These are phyloP conservation scores for Mycena epipterygia DNA, from an alignment of 768 basidiomycete genomes.

Conservation along the genomic window DNA sequence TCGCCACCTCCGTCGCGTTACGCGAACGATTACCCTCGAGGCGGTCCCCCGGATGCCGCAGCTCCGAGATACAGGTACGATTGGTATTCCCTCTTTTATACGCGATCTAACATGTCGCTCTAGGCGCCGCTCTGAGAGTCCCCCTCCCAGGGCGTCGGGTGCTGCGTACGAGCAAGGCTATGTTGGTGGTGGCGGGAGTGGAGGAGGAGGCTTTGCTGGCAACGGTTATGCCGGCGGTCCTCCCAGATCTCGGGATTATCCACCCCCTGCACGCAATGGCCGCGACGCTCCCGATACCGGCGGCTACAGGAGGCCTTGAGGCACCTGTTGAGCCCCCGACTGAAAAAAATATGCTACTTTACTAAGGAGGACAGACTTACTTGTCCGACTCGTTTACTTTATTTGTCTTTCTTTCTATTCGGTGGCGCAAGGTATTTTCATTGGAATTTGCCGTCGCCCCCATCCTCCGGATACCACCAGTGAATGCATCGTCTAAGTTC, in stretches of 20 bases:
- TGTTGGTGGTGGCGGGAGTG: slow-evolving; percentile 45
- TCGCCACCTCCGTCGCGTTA: slow-evolving; percentile 67
- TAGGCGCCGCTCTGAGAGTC: slow-evolving; percentile 84
- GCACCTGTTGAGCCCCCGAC: background rate
- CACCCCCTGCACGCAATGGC: slow-evolving; percentile 58
- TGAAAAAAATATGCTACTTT: slow-evolving; percentile 13
- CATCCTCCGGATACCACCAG: slow-evolving; percentile 7
- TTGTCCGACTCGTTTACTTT: background rate
- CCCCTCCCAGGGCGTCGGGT: slow-evolving; percentile 63
- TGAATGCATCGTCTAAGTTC: slow-evolving; percentile 17
- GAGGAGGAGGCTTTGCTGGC: slow-evolving; percentile 53
- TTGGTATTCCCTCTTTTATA: background rate
- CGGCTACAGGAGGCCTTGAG: slow-evolving; percentile 57
- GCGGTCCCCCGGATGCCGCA: slow-evolving; percentile 57
- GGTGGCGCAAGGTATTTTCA: too few species aligned
- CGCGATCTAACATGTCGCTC: slow-evolving; percentile 1
- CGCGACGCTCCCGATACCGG: slow-evolving; percentile 54
- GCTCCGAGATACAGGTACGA: slow-evolving; percentile 64
- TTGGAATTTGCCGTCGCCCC: too few species aligned
- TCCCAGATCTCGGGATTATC: slow-evolving; percentile 46
- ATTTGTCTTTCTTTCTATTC: slow-evolving; percentile 10
- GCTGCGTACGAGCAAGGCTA: slow-evolving; percentile 66
- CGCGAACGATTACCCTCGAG: slow-evolving; percentile 63
- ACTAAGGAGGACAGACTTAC: slow-evolving; percentile 18
- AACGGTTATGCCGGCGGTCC: slow-evolving; percentile 66